Evolutionary conservation across 2,329 filamentous ascomycete genomes (phyloP).

Genomic region (Verticillium albo-atrum): DNA sequence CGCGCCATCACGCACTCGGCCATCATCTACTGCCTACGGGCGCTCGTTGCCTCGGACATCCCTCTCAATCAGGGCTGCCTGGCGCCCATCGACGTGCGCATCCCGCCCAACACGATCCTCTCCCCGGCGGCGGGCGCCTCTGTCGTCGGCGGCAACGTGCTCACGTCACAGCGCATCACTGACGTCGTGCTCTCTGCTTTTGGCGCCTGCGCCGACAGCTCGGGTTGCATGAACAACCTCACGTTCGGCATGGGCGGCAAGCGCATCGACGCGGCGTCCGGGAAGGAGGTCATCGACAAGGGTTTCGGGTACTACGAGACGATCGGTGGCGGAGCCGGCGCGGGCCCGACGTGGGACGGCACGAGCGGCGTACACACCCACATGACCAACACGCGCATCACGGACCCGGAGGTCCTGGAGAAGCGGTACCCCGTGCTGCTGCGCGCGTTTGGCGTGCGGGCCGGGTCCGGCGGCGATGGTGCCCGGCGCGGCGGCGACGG

Average conservation of each 20-base stretch:
- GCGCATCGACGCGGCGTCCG: constrained; percentile 31
- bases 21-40: constrained; percentile 66
- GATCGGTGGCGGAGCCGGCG: constrained; percentile 26
- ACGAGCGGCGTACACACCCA: constrained; percentile 25
- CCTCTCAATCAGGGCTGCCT: constrained; percentile 85
- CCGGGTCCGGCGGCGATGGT: constrained; percentile 51
- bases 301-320: constrained; percentile 32
- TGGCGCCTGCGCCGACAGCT: constrained; percentile 70
- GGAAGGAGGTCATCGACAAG: constrained; percentile 46
- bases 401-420: constrained; percentile 29
- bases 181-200: constrained; percentile 82
- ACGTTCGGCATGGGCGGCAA: constrained; percentile 80
- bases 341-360: constrained; percentile 22
- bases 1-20: constrained; percentile 25
- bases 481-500: constrained; percentile 71
- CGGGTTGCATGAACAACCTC: constrained; percentile 81
- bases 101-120: constrained; percentile 69
- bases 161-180: constrained; percentile 76
- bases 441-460: constrained; percentile 23
- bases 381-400: constrained; percentile 33
- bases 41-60: constrained; percentile 75
- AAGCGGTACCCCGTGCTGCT: constrained; percentile 27
- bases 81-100: constrained; percentile 68
- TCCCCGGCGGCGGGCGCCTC: constrained; percentile 72
- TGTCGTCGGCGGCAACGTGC: constrained; percentile 78